These are phyloP conservation scores for Hypoxylon sp. DNA, from an alignment of 2,329 filamentous ascomycete genomes.

Conservation along the genomic window DNA sequence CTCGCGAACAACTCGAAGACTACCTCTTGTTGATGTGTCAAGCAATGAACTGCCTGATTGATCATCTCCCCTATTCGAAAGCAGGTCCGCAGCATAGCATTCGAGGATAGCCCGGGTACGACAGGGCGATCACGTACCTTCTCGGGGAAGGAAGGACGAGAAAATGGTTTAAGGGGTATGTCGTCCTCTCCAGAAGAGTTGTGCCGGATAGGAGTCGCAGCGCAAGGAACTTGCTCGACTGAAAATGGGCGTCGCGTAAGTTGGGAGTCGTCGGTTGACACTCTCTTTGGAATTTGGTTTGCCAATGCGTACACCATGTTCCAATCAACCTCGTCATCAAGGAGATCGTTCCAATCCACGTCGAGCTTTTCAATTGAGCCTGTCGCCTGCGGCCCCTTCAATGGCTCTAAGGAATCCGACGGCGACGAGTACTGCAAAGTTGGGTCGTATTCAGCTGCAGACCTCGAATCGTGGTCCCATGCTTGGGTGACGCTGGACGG, in stretches of 20 bases:
- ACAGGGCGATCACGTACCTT: slow-evolving; percentile 63
- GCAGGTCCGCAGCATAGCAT: slow-evolving; percentile 65
- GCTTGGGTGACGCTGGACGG: slow-evolving; percentile 52
- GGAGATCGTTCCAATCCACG: slow-evolving; percentile 44
- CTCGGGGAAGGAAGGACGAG: slow-evolving; percentile 63
- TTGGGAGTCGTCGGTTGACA: slow-evolving; percentile 17
- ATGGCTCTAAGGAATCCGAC: slow-evolving; percentile 15
- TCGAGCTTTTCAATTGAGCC: background rate
- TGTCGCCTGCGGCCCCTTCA: background rate
- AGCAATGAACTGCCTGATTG: slow-evolving; percentile 55
- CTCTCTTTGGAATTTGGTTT: slow-evolving; percentile 27
- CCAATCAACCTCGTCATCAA: slow-evolving; percentile 59
- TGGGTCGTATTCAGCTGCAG: slow-evolving; percentile 53
- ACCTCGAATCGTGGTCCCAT: slow-evolving; percentile 52
- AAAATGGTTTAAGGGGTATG: slow-evolving; percentile 57
- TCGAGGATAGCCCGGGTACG: slow-evolving; percentile 63
- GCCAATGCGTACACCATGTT: slow-evolving; percentile 46
- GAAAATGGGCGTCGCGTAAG: slow-evolving; percentile 3
- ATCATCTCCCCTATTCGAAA: slow-evolving; percentile 73
- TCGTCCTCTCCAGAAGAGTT: slow-evolving; percentile 3
- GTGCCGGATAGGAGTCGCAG: background rate
- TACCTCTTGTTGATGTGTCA: slow-evolving; percentile 52
- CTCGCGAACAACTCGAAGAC: slow-evolving; percentile 73
- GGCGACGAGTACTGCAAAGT: slow-evolving; percentile 53
- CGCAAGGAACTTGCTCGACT: slow-evolving; percentile 2